Evolutionary conservation across 208 protist genomes (phyloP), one percentile per base, ranked within the genome.

Genomic region (Acanthamoeba quina): DNA sequence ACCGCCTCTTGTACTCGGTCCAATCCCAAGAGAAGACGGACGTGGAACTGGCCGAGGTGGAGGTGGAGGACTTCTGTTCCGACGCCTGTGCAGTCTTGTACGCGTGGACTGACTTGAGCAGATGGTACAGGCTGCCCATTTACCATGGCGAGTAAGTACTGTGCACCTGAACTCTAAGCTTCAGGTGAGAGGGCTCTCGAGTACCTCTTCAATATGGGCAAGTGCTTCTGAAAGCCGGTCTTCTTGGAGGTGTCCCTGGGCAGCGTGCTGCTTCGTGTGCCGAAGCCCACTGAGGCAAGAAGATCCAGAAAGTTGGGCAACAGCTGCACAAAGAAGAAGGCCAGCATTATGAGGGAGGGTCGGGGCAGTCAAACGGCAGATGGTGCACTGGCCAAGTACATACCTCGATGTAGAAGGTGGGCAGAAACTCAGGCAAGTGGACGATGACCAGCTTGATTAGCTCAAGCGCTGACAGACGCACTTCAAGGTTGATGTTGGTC

Each of bases 401-500:
- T 62, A 86, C 78, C 78, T 86, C 78, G 49, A 86, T 34, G 21
- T 86, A 86, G 49, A 86, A 86, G 49, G 78, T 86, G 6, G 78
- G 78, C 52, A 86, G 21, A 24, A 86, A 86, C 52, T 86, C 78
- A 10, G 78, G 78, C n/a, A 86, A 49, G 34, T 86, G 78, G 24
- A 86, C 52, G 13, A 86, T 86, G 9, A 86, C 52, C 78, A 91
- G 26, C 41, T 74, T 49, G 29, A 91, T 74, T 0, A 91, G 85
- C 31, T 68, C 54, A 6, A 91, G 85, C 17, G 85, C 85, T 5
- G 85, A 91, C 37, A 91, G n/a, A 5, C 85, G 85, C 3, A 91
- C 41, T 37, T 91, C 85, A 5, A 91, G 60, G 34, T 91, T 91
- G 85, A 91, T 68, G 44, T 91, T 68, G 29, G 85, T 91, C 85